Conservation (phyloP, 148 eudicot species). For the Camellia sinensis region DNA sequence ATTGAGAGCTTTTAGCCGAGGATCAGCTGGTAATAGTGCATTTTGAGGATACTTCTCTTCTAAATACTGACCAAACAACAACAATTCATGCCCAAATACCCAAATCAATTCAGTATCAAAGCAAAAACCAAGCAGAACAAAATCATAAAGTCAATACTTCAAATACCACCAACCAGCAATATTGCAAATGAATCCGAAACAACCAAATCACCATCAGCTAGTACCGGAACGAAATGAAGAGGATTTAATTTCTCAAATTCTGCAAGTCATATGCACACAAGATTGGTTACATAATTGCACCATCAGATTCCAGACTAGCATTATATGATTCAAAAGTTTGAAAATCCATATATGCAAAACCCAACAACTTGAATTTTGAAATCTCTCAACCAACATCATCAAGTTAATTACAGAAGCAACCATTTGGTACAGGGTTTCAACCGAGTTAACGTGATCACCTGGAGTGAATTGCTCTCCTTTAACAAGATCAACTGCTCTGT, state of each 20-base stretch:
- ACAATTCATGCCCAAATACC: neutral
- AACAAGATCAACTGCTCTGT: constrained; percentile 39
- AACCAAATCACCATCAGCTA: constrained; percentile 54
- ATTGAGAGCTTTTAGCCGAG: constrained; percentile 40
- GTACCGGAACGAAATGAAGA: constrained; percentile 50
- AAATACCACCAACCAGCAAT: constrained; percentile 43
- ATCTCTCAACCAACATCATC: neutral
- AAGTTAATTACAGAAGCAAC: neutral
- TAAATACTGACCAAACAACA: constrained; percentile 43
- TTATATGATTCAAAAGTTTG: neutral
- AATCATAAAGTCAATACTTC: constrained; percentile 2
- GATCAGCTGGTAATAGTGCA: constrained; percentile 52
- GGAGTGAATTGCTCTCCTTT: constrained; percentile 44
- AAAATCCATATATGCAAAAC: neutral
- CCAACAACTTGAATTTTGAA: neutral
- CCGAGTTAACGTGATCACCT: constrained; percentile 23
- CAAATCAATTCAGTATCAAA: neutral
- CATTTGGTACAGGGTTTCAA: neutral
- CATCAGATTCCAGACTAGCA: neutral
- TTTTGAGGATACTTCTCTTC: constrained; percentile 61
- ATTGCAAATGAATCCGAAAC: constrained; percentile 67
- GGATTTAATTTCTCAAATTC: constrained; percentile 66
- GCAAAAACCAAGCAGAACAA: neutral
- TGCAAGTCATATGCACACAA: constrained; percentile 21
- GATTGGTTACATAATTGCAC: neutral